Evolutionary conservation across 129 eudicot genomes (phyloP).

Genomic region (Erigeron canadensis): DNA sequence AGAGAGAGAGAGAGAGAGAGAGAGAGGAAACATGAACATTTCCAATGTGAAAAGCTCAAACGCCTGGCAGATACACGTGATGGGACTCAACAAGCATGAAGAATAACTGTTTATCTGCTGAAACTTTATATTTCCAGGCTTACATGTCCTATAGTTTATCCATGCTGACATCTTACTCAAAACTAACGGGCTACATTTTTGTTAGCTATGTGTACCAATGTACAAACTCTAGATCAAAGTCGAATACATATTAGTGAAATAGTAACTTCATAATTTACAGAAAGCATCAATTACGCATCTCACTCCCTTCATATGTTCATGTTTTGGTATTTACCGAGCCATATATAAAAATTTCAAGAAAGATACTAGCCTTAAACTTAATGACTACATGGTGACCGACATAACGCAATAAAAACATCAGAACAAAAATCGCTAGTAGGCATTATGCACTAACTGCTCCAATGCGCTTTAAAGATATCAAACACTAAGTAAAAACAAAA

Average conservation of each 20-base stretch:
- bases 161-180: neutral
- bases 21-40: neutral
- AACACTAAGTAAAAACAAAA: no score
- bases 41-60: neutral
- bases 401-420: no score
- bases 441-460: no score
- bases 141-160: neutral
- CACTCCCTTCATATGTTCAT: no score
- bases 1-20: no score
- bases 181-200: neutral
- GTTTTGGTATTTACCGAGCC: no score
- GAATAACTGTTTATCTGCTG: neutral
- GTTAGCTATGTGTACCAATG: neutral
- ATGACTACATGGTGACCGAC: no score
- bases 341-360: no score
- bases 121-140: neutral
- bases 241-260: neutral
- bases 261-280: neutral
- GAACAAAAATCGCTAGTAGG: no score
- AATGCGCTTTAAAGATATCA: no score
- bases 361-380: no score
- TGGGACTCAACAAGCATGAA: neutral
- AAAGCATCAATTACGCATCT: no score
- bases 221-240: neutral
- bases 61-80: neutral